Evolutionary conservation across 2,329 filamentous ascomycete genomes (phyloP), one percentile per base, ranked within the genome.

Genomic region (Fusarium tanahbumbuense): DNA sequence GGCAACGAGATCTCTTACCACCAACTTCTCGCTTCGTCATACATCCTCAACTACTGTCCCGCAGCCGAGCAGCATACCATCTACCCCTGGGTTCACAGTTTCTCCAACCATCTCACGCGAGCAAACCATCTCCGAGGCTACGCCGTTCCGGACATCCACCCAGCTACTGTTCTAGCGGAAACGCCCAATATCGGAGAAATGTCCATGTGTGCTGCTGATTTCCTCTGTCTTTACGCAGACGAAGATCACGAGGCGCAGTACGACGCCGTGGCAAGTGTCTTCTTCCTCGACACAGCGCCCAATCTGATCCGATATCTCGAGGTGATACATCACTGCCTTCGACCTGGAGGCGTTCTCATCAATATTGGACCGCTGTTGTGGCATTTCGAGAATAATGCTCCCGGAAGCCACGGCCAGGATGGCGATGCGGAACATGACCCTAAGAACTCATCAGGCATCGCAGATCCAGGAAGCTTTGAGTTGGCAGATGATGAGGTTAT

Each of bases 1-100:
- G 95, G 95, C 28, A 98, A 98, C 77, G 93, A 99, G 81, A 97
- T 98, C 67, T 98, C 94, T 5, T 98, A 97, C 77, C 96, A 99
- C 79, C 93, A 97, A 78, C 87, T 99, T n/a, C 85, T 98, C 61
- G 93, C 93, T 2, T 97, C 93, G 8, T 88, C 87, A 1, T 91
- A 92, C 76, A 87, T 94, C 18, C 87, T 94, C 49, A 94, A 95
- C 78, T 86, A 85, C 73, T 92, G 90, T 7, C 74, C 83, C 1
- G 76, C 79, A 3, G 87, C 86, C 1, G 85, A 85, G 18, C 85
- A 92, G 66, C 93, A 94, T 79, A 88, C 84, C 11, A 85, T 99
- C 54, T 93, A 92, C 76, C 96, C 96, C 1, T 99, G 95, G 88
- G 88, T 93, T 6, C 88, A 96, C 68, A 90, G 89, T 47, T 97